Conservation (phyloP, 2,329 filamentous ascomycete species). For the Ceratocystis cubensis region DNA sequence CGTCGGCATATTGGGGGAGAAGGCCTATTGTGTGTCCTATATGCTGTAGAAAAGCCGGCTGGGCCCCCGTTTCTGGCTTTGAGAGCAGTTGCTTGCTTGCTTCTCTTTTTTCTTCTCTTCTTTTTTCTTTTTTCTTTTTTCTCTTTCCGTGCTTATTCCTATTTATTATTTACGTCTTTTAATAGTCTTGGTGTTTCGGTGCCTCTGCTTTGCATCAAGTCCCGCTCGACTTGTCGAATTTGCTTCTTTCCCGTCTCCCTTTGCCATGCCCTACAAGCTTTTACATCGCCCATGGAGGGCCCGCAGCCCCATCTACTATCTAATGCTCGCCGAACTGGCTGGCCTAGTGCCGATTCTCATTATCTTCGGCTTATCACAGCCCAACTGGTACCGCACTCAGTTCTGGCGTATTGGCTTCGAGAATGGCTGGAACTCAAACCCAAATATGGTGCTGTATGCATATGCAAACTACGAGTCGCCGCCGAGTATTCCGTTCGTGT, state of each 20-base stretch:
- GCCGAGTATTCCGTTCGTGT: constrained; percentile 53
- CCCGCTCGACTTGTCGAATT: not conserved
- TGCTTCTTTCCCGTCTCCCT: not conserved
- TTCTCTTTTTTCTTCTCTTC: not conserved
- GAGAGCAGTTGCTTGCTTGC: not conserved
- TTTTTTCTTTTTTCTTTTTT: not conserved
- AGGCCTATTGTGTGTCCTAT: not conserved
- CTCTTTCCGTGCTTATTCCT: not conserved
- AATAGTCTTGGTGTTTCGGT: not conserved
- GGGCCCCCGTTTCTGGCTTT: constrained; percentile 15
- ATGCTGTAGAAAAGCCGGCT: constrained; percentile 5
- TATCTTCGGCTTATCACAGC: constrained; percentile 60
- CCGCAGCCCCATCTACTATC: constrained; percentile 45
- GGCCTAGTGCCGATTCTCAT: constrained; percentile 54
- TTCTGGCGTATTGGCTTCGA: constrained; percentile 62
- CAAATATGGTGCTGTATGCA: constrained; percentile 55
- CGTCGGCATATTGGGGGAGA: no score
- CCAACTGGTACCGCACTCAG: constrained; percentile 57
- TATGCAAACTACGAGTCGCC: constrained; percentile 57
- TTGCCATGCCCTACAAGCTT: constrained; percentile 36
- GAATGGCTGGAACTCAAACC: constrained; percentile 62
- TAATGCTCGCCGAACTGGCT: constrained; percentile 54
- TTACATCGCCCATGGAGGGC: constrained; percentile 48
- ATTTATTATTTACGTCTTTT: not conserved
- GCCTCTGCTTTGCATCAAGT: not conserved